phyloP scores from a whole-genome alignment of 2,329 filamentous ascomycete genomes.

The Ceratocystis harringtonii region DNA sequence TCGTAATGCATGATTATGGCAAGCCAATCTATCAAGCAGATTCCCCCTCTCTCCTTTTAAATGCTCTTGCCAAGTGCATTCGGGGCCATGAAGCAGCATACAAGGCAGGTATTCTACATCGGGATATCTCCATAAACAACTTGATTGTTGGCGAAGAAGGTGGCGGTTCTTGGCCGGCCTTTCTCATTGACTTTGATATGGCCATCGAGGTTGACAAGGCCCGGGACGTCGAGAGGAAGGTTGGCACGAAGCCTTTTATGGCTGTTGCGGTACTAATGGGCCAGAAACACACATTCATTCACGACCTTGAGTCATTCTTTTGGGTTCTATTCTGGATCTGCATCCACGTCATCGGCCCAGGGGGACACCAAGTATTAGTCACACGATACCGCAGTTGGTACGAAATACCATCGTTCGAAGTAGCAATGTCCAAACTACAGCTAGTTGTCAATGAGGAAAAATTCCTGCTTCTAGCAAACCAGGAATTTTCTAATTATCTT shows the following conservation, averaged over 20 bases:
- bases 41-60: not conserved
- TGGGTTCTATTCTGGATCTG: constrained; percentile 4
- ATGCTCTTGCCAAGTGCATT: not conserved
- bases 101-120: not conserved
- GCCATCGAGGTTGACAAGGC: not conserved
- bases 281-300: not conserved
- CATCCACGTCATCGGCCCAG: not conserved
- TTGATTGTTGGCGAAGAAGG: not conserved
- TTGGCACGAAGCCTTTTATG: not conserved
- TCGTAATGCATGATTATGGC: not conserved
- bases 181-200: not conserved
- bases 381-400: not conserved
- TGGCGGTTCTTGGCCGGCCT: not conserved
- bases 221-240: not conserved
- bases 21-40: accelerated
- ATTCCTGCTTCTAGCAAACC: not conserved
- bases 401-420: not conserved
- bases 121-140: not conserved
- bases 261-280: not conserved
- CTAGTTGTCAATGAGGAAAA: not conserved
- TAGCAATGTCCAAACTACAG: not conserved
- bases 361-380: not conserved
- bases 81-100: not conserved
- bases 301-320: constrained; percentile 9
- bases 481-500: not conserved